A percentile compares a stretch with the other conserved stretches of the same genome.
These are phyloP conservation scores for Apostasia shenzhenica DNA, from an alignment of 106 monocot species.

Conservation along the genomic window DNA sequence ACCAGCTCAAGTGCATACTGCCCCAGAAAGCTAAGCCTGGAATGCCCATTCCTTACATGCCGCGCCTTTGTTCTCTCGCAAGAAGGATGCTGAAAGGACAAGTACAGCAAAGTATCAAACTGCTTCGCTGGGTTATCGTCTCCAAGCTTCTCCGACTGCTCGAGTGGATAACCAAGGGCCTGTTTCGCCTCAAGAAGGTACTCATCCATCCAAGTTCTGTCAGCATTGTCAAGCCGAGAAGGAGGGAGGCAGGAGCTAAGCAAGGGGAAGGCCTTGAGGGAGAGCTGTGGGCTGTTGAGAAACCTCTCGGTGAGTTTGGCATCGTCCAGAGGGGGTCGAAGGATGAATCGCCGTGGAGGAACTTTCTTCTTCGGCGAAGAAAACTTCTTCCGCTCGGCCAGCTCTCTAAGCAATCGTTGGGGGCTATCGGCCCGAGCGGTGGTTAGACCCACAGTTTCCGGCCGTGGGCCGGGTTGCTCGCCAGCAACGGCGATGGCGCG, in stretches of 20 bases:
- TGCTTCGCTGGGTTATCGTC: conserved; percentile 84
- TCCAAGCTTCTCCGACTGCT: conserved; percentile 41
- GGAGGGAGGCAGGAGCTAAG: conserved; percentile 83
- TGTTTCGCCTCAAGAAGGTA: conserved; percentile 97
- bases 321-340: conserved; percentile 89
- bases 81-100: conserved; percentile 73
- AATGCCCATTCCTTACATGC: conserved; percentile 88
- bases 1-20: conserved; percentile 85
- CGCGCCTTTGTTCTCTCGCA: conserved; percentile 71
- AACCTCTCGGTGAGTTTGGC: conserved; percentile 63
- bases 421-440: conserved; percentile 61
- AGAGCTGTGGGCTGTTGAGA: conserved; percentile 87
- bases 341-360: conserved; percentile 85
- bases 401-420: conserved; percentile 75
- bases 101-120: conserved; percentile 76
- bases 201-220: conserved; percentile 85
- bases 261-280: conserved; percentile 77
- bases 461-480: conserved; percentile 9
- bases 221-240: conserved; percentile 63
- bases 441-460: conserved; percentile 1
- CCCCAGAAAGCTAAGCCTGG: conserved; percentile 85
- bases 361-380: conserved; percentile 58
- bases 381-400: conserved; percentile 76
- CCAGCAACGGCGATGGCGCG: conserved; percentile 30
- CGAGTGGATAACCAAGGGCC: conserved; percentile 86